Evolutionary conservation across 441 rosid genomes (phyloP).

Genomic region (Rhodomyrtus psidioides): DNA sequence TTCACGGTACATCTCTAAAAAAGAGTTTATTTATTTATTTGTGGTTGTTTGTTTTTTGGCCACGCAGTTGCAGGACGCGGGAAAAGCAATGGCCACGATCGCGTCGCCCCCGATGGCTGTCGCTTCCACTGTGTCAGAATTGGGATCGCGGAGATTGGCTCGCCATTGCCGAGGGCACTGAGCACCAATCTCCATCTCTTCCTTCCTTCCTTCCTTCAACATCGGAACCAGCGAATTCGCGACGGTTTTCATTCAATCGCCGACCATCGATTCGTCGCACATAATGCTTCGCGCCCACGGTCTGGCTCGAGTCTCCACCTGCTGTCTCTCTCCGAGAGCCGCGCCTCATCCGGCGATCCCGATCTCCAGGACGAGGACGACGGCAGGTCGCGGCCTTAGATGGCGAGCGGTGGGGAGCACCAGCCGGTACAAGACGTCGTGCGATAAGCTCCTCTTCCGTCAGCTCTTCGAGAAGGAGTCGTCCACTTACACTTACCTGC

Average conservation of each 20-base stretch:
- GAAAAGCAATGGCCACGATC: background rate
- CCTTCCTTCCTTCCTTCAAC: background rate
- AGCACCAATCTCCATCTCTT: background rate
- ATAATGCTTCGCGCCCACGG: background rate
- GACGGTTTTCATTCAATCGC: background rate
- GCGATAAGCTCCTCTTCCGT: conserved; percentile 66
- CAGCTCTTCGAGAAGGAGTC: conserved; percentile 93
- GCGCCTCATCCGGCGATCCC: background rate
- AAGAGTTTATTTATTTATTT: too few relatives aligned
- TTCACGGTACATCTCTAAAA: too few relatives aligned
- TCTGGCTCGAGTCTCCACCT: background rate
- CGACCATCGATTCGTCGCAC: background rate
- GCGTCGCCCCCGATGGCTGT: background rate
- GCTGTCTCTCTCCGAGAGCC: background rate
- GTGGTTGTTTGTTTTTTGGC: background rate
- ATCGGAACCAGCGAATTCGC: background rate
- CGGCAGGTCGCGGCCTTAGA: background rate
- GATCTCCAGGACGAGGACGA: background rate
- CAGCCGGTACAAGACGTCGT: conserved; percentile 11
- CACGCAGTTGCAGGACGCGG: background rate
- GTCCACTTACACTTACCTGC: conserved; percentile 77
- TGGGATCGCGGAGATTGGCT: background rate
- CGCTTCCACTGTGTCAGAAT: background rate
- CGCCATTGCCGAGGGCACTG: background rate
- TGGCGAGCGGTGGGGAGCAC: background rate